A percentile compares a stretch with the other conserved stretches of the same genome.
Evolutionary conservation across 352 stramenopile genomes (phyloP).

Genomic region (Phytophthora nicotianae): DNA sequence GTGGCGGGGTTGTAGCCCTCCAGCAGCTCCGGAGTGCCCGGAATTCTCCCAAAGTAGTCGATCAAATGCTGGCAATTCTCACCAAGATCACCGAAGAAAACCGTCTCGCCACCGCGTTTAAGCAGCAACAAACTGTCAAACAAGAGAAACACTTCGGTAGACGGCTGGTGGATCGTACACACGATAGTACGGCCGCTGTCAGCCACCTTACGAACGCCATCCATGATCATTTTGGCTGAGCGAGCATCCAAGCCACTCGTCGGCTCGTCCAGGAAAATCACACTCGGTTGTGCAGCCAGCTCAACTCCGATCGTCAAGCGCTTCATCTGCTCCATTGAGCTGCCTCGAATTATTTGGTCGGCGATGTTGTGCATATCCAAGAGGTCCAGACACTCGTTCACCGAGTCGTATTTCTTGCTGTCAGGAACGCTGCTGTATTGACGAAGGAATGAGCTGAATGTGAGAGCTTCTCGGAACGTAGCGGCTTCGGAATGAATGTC

Average conservation of each 20-base stretch:
- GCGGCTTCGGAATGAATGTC: constrained; percentile 82
- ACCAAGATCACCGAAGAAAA: constrained; percentile 1
- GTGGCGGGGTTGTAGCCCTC: constrained; percentile 54
- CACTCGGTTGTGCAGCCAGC: constrained; percentile 76
- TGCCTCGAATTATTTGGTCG: constrained; percentile 23
- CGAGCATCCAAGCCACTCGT: constrained; percentile 1
- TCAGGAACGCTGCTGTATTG: constrained; percentile 30
- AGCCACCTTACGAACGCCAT: constrained; percentile 86
- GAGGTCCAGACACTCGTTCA: constrained; percentile 36
- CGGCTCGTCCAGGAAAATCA: constrained; percentile 86
- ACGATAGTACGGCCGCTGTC: constrained; percentile 74
- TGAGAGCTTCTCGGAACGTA: constrained; percentile 86
- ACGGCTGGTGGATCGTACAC: constrained; percentile 80
- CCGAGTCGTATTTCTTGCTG: constrained; percentile 36
- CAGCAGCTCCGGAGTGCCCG: neutral
- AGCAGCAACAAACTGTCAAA: constrained; percentile 85
- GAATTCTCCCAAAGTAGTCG: neutral
- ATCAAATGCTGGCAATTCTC: neutral
- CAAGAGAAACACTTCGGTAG: constrained; percentile 34
- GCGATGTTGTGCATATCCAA: constrained; percentile 33
- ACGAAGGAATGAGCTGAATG: constrained; percentile 85
- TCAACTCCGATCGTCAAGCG: constrained; percentile 49
- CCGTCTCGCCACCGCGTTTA: constrained; percentile 42
- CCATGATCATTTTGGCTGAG: constrained; percentile 59
- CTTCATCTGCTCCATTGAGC: constrained; percentile 46